Evolutionary conservation across 75 land plant genomes (phyloP).

Genomic region (Ceratopteris richardii): DNA sequence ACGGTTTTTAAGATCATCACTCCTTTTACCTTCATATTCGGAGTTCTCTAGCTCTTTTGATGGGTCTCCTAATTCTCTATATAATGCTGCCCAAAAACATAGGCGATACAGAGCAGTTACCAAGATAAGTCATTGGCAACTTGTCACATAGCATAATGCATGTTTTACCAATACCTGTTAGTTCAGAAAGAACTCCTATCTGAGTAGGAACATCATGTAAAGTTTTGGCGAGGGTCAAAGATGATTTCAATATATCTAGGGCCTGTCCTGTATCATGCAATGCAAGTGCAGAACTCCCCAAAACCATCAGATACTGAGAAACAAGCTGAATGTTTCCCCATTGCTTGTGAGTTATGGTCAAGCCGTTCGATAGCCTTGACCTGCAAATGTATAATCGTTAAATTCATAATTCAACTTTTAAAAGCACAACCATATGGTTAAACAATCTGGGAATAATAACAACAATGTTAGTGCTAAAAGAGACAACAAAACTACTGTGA

Average conservation of each 20-base stretch:
- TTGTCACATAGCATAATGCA: no score
- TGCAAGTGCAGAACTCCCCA: constrained; percentile 80
- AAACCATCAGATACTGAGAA: constrained; percentile 83
- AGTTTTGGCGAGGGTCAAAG: constrained; percentile 83
- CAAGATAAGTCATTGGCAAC: not conserved
- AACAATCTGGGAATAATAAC: no score
- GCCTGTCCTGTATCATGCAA: constrained; percentile 91
- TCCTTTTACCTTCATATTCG: constrained; percentile 56
- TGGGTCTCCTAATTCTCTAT: constrained; percentile 60
- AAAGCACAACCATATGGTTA: no score
- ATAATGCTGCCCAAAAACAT: constrained; percentile 41
- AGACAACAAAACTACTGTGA: no score
- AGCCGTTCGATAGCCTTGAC: constrained; percentile 65
- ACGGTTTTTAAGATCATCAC: constrained; percentile 65
- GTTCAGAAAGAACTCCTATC: constrained; percentile 72
- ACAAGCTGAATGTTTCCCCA: constrained; percentile 90
- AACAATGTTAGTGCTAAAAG: no score
- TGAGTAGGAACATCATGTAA: constrained; percentile 90
- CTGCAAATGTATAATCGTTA: constrained; percentile 32
- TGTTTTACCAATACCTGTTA: constrained; percentile 42
- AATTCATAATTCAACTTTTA: no score
- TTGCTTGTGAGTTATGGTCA: constrained; percentile 72
- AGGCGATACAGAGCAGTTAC: not conserved
- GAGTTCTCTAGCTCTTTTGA: constrained; percentile 66
- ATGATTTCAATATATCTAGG: constrained; percentile 77